Conservation (phyloP, 2,329 filamentous ascomycete genomes). For the Ophiostoma perfectum region DNA sequence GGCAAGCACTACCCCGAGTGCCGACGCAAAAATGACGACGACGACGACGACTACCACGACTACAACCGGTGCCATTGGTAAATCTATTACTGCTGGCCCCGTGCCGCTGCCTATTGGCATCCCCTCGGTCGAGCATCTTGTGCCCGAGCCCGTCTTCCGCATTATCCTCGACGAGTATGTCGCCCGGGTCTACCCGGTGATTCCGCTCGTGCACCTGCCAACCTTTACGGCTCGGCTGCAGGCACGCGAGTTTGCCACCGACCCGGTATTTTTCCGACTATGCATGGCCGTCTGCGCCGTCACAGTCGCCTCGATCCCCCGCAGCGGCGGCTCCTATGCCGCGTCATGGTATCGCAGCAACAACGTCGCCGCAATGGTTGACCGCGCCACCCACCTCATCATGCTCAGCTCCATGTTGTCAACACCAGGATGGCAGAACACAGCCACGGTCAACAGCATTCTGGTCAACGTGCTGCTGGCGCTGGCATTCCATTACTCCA, state of each 20-base stretch:
- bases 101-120: slow-evolving; percentile 20
- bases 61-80: background rate
- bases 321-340: slow-evolving; percentile 24
- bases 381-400: slow-evolving; percentile 16
- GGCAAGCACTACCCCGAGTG: background rate
- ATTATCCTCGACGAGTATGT: slow-evolving; percentile 27
- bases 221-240: slow-evolving; percentile 22
- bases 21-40: background rate
- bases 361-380: slow-evolving; percentile 15
- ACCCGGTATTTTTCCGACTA: slow-evolving; percentile 27
- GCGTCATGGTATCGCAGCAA: slow-evolving; percentile 10
- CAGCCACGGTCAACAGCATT: slow-evolving; percentile 12
- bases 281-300: slow-evolving; percentile 28
- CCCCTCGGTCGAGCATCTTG: slow-evolving; percentile 24
- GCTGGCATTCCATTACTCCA: slow-evolving; percentile 16
- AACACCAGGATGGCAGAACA: background rate
- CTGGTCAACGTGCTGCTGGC: slow-evolving; percentile 14
- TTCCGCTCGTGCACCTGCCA: slow-evolving; percentile 27
- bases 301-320: slow-evolving; percentile 28
- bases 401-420: slow-evolving; percentile 16
- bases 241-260: slow-evolving; percentile 23
- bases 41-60: background rate
- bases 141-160: slow-evolving; percentile 25
- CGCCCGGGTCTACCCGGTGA: slow-evolving; percentile 27
- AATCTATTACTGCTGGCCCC: slow-evolving; percentile 4